These are phyloP conservation scores for Rugonectria rugulosa DNA, from an alignment of 2,329 filamentous ascomycete species.

Conservation along the genomic window DNA sequence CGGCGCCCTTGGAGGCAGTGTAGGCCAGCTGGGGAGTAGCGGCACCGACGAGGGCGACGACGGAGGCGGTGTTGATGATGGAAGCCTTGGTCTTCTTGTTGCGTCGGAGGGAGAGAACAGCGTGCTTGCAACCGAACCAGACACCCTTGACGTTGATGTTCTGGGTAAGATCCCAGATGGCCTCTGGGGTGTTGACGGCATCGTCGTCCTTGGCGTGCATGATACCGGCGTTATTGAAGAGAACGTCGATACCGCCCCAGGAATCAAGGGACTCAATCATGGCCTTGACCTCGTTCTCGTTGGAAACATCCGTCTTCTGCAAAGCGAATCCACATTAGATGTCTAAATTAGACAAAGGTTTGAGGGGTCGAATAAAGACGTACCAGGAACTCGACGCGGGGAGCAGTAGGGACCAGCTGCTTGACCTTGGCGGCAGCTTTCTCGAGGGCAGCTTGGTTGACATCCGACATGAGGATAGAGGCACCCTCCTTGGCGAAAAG, in stretches of 20 bases:
- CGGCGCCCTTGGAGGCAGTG: slow-evolving; percentile 92
- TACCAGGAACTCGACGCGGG: slow-evolving; percentile 67
- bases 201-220: slow-evolving; percentile 88
- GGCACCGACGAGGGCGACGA: slow-evolving; percentile 86
- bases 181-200: slow-evolving; percentile 84
- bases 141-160: slow-evolving; percentile 97
- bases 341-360: background rate
- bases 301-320: slow-evolving; percentile 76
- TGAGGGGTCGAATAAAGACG: slow-evolving; percentile 18
- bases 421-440: slow-evolving; percentile 79
- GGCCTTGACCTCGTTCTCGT: slow-evolving; percentile 79
- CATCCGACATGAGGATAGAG: slow-evolving; percentile 84
- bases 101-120: slow-evolving; percentile 80
- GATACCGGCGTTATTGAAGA: slow-evolving; percentile 98
- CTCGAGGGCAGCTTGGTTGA: slow-evolving; percentile 79
- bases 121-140: slow-evolving; percentile 96
- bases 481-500: slow-evolving; percentile 91
- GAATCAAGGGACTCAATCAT: slow-evolving; percentile 78
- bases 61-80: slow-evolving; percentile 92
- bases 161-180: slow-evolving; percentile 93
- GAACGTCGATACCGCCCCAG: slow-evolving; percentile 88
- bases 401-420: slow-evolving; percentile 70
- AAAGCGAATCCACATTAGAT: slow-evolving; percentile 3
- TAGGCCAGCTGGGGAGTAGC: slow-evolving; percentile 92
- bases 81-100: slow-evolving; percentile 80